Base-by-base conservation (phyloP, 768 basidiomycete species). In the Lactarius evosmus region DNA sequence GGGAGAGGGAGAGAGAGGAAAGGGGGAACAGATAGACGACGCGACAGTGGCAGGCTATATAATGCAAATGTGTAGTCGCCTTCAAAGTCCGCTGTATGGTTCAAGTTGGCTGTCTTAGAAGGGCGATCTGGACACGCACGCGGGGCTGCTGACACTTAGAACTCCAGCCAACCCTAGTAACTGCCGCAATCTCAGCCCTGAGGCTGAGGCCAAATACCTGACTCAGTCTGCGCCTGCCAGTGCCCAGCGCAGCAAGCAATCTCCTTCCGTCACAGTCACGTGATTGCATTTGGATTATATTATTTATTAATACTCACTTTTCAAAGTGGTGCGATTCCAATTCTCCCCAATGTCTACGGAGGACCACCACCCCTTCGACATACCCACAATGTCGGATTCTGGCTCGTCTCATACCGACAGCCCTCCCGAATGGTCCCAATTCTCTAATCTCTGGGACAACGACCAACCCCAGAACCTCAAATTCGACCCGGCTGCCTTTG, bases 21-120 rank as follows among this genome's bases (percentile, higher is more conserved):
- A 67, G 50, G 67, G 70, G 62, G 62, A 58, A 61, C 54, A 58
- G 69, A 65, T 54, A 62, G 46, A 46, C 41, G 66, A 66, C 65
- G 67, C 57, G 58, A 68, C 68, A 49, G 12, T 49, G 46, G 46
- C 11, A 55, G 22, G 69, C 63, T 67, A 65, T 67, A 67, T 67
- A 65, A 46, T 38, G 62, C 19, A 55, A 34, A 54, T 52, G 51
- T 17, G n/a, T n/a, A 41, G 52, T 22, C 8, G 59, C 62, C 73
- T 75, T 74, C 70, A 74, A 73, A 75, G 74, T 75, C 74, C 74
- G 74, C 72, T 71, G 66, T 67, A 55, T 66, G 66, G 66, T 66
- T 59, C 65, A 59, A 66, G 56, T 66, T 66, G 65, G 65, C 30
- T 64, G 54, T 53, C 63, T 49, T 55, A 46, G 60, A 60, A 64